Conservation (phyloP, 495 filamentous ascomycete genomes). For the Cercophora scortea region DNA sequence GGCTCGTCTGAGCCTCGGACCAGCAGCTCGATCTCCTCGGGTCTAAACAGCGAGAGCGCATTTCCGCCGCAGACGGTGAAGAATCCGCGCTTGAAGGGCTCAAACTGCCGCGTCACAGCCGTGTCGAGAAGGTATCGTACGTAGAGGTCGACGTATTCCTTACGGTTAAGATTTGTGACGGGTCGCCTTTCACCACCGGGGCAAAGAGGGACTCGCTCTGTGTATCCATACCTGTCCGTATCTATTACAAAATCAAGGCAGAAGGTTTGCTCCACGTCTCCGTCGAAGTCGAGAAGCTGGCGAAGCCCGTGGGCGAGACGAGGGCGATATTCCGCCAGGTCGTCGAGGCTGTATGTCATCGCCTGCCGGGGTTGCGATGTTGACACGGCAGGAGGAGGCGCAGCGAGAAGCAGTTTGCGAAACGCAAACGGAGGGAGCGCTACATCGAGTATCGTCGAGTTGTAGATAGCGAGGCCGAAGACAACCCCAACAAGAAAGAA, state of each 20-base stretch:
- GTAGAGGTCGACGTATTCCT: conserved; percentile 85
- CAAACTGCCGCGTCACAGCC: conserved; percentile 74
- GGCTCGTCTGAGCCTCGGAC: conserved; percentile 82
- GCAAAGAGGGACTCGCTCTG: conserved; percentile 61
- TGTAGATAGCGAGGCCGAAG: conserved; percentile 89
- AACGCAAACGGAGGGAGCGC: conserved; percentile 90
- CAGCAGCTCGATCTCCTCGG: conserved; percentile 88
- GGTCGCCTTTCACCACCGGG: conserved; percentile 63
- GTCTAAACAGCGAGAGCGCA: conserved; percentile 81
- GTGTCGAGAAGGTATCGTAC: conserved; percentile 75
- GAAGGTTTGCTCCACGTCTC: conserved; percentile 75
- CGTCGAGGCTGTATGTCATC: conserved; percentile 70
- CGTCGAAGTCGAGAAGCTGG: conserved; percentile 73
- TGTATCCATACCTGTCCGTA: conserved; percentile 68
- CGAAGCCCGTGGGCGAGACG: conserved; percentile 67
- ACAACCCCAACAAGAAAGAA: conserved; percentile 87
- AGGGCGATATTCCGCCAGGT: conserved; percentile 80
- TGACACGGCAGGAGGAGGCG: conserved; percentile 46
- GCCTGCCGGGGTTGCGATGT: conserved; percentile 49
- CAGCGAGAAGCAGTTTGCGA: conserved; percentile 73
- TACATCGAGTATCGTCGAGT: conserved; percentile 90
- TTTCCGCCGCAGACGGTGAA: conserved; percentile 90
- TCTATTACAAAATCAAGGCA: conserved; percentile 78
- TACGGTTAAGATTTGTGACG: conserved; percentile 78
- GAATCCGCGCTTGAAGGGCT: conserved; percentile 93